Base-by-base conservation (phyloP, 2,329 filamentous ascomycete species). In the Penicillium nordicum region DNA sequence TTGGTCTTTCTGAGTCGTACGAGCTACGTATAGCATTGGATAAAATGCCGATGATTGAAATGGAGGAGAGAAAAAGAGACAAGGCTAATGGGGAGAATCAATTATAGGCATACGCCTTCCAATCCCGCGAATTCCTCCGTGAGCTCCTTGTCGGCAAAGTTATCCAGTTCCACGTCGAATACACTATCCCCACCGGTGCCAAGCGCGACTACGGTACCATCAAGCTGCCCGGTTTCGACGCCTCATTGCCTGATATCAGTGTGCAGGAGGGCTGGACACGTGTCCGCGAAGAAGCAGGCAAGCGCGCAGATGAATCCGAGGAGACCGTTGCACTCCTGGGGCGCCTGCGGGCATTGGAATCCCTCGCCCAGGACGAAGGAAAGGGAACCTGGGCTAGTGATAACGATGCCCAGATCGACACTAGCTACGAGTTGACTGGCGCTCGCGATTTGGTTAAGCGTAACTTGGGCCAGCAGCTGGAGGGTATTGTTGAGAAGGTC, bases 211-310 rank as follows among this genome's bases (percentile, higher is more conserved):
- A 97, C 71, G 94, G 93, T 63, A 83, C 86, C 61, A 87, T 91
- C 58, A 84, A 84, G 61, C 81, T 97, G 51, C 86, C 88, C 60
- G 72, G 66, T 29, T 74, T 72, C 40, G 88, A 90, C 67, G 91
- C 91, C 48, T 85, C 85, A 54, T 76, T 99, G 49, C 92, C 94
- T 18, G 92, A 97, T 62, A 85, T 89, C 60, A 83, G 89, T 56
- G 85, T 97, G 62, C 87, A 90, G 70, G 90, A 92, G 67, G 94
- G 94, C 63, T 97, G 92, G 92, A 79, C 92, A 61, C 96, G 94
- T 78, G 84, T 99, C 58, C 87, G 94, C 62, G 94, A 99, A 68
- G 94, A 99, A 74, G 92, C 93, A 57, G 92, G 92, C 59, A 88
- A 88, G 63, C 73, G 74, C 14, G 94, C 93, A 71, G 92, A 97